Evolutionary conservation across 495 filamentous ascomycete genomes (phyloP).

Genomic region (Aspergillus affinis): DNA sequence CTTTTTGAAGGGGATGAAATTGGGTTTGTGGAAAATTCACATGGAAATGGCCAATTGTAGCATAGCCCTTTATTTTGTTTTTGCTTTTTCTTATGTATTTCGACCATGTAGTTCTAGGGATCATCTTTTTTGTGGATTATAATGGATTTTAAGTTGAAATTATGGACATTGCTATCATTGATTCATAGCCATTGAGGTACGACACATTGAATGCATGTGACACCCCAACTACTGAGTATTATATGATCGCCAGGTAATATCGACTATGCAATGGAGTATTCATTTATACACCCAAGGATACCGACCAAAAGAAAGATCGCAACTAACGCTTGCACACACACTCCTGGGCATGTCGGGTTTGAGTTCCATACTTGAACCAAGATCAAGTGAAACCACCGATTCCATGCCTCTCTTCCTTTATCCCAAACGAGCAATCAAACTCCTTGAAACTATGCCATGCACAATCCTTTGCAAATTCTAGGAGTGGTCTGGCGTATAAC

Average conservation of each 20-base stretch:
- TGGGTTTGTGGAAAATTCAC: constrained; percentile 10
- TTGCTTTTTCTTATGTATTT: constrained; percentile 18
- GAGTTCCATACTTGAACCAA: not conserved
- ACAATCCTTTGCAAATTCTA: constrained; percentile 21
- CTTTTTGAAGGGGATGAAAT: too few relatives aligned
- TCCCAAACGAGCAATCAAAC: constrained; percentile 19
- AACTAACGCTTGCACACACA: too few relatives aligned
- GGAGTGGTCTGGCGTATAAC: constrained; percentile 64
- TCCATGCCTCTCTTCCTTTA: not conserved
- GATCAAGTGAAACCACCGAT: not conserved
- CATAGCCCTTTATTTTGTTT: constrained; percentile 38
- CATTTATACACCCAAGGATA: not conserved
- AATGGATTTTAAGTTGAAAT: constrained; percentile 9
- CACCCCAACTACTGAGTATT: not conserved
- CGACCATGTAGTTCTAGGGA: constrained; percentile 29
- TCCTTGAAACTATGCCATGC: constrained; percentile 13
- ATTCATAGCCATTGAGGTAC: not conserved
- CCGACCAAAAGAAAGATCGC: not conserved
- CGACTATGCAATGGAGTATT: not conserved
- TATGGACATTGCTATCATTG: too few relatives aligned
- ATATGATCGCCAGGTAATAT: not conserved
- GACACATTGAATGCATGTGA: not conserved
- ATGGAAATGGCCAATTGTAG: constrained; percentile 33
- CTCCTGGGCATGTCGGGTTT: too few relatives aligned
- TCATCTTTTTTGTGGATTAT: constrained; percentile 15